Percentiles rank a stretch among this genome's conserved stretches.
phyloP scores from a whole-genome alignment of 2,329 filamentous ascomycete genomes.

The Sporothrix schenckii region DNA sequence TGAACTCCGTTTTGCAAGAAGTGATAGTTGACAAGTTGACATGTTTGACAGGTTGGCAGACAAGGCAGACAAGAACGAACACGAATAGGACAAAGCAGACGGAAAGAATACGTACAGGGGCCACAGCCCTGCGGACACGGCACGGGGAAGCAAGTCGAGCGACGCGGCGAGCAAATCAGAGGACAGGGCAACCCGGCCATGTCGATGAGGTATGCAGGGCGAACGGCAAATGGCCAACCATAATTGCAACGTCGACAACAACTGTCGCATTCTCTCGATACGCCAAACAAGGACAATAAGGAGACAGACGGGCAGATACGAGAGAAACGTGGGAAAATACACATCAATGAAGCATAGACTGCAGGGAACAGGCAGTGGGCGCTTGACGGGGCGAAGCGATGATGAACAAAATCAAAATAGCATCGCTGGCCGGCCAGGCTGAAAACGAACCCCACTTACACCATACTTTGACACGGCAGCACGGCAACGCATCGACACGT shows the following conservation, averaged over 20 bases:
- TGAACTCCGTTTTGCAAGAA: not conserved
- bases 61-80: not conserved
- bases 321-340: not conserved
- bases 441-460: not conserved
- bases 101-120: not conserved
- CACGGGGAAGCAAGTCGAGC: conserved; percentile 1
- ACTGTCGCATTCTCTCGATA: not conserved
- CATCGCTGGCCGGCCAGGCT: not conserved
- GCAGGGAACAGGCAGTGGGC: not conserved
- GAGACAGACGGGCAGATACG: not conserved
- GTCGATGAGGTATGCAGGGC: not conserved
- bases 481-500: not conserved
- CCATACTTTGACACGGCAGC: not conserved
- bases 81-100: not conserved
- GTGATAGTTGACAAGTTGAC: not conserved
- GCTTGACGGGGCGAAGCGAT: not conserved
- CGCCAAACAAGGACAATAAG: not conserved
- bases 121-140: conserved; percentile 14
- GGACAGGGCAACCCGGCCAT: not conserved
- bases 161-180: conserved; percentile 3
- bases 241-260: not conserved
- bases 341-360: not conserved
- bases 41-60: not conserved
- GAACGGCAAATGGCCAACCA: not conserved
- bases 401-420: not conserved